These are phyloP conservation scores for Tetracladium marchalianum DNA, from an alignment of 495 filamentous ascomycete genomes.

Conservation along the genomic window DNA sequence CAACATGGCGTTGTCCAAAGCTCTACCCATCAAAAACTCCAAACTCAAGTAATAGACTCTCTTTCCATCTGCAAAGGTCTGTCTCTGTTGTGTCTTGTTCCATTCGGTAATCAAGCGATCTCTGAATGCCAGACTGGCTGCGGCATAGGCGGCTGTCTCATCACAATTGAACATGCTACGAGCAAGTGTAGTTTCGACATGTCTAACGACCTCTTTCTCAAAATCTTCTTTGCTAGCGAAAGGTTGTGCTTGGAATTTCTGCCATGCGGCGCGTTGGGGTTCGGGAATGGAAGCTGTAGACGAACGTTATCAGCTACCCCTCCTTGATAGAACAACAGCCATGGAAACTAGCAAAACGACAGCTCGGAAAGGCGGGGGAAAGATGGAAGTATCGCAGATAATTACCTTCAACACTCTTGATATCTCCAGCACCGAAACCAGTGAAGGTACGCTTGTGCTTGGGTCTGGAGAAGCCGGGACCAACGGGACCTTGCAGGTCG, in stretches of 20 bases:
- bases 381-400: slow-evolving; percentile 1
- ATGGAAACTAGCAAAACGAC: not conserved
- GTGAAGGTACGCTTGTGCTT: slow-evolving; percentile 95
- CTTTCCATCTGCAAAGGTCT: slow-evolving; percentile 85
- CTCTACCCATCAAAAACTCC: slow-evolving; percentile 94
- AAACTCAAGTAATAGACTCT: slow-evolving; percentile 92
- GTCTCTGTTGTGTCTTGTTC: slow-evolving; percentile 95
- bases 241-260: slow-evolving; percentile 56
- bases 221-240: slow-evolving; percentile 64
- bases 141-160: slow-evolving; percentile 86
- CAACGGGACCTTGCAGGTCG: slow-evolving; percentile 72
- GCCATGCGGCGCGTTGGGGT: slow-evolving; percentile 80
- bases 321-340: too few relatives aligned
- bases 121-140: slow-evolving; percentile 80
- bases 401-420: slow-evolving; percentile 79
- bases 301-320: slow-evolving; percentile 1
- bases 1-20: slow-evolving; percentile 96
- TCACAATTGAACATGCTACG: slow-evolving; percentile 98
- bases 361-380: not conserved
- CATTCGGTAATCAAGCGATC: slow-evolving; percentile 90
- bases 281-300: slow-evolving; percentile 65
- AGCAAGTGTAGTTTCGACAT: slow-evolving; percentile 94
- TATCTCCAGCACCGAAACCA: slow-evolving; percentile 80
- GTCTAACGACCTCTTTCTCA: slow-evolving; percentile 74
- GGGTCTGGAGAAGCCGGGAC: slow-evolving; percentile 61